Percentiles rank a stretch among this genome's conserved stretches.
Evolutionary conservation across 1,284 basidiomycete genomes (phyloP).

Genomic region (Macrocystidia cucumis): DNA sequence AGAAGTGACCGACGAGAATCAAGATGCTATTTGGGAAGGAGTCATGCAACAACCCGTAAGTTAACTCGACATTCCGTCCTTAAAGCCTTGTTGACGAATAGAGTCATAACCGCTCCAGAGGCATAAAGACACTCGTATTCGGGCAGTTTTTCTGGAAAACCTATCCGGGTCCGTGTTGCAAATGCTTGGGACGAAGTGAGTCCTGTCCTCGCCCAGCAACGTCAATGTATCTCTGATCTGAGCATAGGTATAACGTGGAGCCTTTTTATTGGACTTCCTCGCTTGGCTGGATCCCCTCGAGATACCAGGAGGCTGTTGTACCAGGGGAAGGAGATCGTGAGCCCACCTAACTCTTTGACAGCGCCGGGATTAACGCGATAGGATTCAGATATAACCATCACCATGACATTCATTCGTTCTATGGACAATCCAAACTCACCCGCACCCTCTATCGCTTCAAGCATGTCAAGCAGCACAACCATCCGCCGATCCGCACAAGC

Average conservation of each 20-base stretch:
- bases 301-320: slow-evolving; percentile 37
- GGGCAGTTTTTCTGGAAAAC: slow-evolving; percentile 40
- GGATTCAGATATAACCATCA: slow-evolving; percentile 41
- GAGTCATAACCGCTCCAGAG: slow-evolving; percentile 23
- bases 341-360: slow-evolving; percentile 12
- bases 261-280: slow-evolving; percentile 55
- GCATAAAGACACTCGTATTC: slow-evolving; percentile 28
- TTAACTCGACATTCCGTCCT: neutral
- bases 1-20: slow-evolving; percentile 14
- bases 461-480: slow-evolving; percentile 11
- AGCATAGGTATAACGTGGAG: slow-evolving; percentile 34
- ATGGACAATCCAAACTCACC: slow-evolving; percentile 18
- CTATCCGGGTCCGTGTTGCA: slow-evolving; percentile 39
- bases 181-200: slow-evolving; percentile 42
- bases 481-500: slow-evolving; percentile 7
- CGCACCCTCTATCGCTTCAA: slow-evolving; percentile 15
- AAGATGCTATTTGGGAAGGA: slow-evolving; percentile 31
- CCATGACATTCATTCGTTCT: slow-evolving; percentile 37
- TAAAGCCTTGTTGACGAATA: neutral
- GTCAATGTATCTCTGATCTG: slow-evolving; percentile 1
- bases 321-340: slow-evolving; percentile 36
- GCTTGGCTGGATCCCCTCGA: slow-evolving; percentile 46
- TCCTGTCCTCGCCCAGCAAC: neutral
- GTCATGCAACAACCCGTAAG: slow-evolving; percentile 17
- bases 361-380: neutral